phyloP scores from a whole-genome alignment of 2,329 filamentous ascomycete genomes.

The Epichloe uncinata region DNA sequence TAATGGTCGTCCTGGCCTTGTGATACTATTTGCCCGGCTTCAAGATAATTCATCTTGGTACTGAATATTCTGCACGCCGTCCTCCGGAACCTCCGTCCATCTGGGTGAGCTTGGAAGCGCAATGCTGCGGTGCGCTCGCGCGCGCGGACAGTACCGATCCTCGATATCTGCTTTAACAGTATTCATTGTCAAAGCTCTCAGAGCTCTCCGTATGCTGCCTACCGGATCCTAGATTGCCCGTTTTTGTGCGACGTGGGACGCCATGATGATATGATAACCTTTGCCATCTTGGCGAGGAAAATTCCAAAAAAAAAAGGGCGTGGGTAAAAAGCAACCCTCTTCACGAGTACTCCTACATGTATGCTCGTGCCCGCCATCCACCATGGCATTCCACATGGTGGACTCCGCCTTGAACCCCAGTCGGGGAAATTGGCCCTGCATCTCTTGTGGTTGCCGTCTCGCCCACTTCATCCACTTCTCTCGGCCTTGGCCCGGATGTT shows the following conservation, averaged over 20 bases:
- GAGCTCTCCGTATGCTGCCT: too few relatives aligned
- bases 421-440: constrained; percentile 12
- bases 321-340: too few relatives aligned
- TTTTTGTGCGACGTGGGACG: not conserved
- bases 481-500: constrained; percentile 1
- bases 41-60: not conserved
- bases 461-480: constrained; percentile 3
- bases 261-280: not conserved
- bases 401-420: constrained; percentile 7
- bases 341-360: too few relatives aligned
- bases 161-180: not conserved
- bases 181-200: not conserved
- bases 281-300: not conserved
- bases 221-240: not conserved
- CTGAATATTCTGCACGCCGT: not conserved
- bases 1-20: not conserved
- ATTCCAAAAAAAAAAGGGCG: not conserved
- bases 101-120: not conserved
- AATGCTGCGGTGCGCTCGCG: not conserved
- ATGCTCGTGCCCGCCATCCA: constrained; percentile 7
- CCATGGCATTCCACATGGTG: constrained; percentile 1
- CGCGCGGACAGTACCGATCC: not conserved
- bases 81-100: not conserved
- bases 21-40: not conserved
- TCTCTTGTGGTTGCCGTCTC: not conserved